Percentiles rank a stretch among this genome's conserved stretches.
These are phyloP conservation scores for Sanguinoderma infundibulare DNA, from an alignment of 1,284 basidiomycete genomes.

Conservation along the genomic window DNA sequence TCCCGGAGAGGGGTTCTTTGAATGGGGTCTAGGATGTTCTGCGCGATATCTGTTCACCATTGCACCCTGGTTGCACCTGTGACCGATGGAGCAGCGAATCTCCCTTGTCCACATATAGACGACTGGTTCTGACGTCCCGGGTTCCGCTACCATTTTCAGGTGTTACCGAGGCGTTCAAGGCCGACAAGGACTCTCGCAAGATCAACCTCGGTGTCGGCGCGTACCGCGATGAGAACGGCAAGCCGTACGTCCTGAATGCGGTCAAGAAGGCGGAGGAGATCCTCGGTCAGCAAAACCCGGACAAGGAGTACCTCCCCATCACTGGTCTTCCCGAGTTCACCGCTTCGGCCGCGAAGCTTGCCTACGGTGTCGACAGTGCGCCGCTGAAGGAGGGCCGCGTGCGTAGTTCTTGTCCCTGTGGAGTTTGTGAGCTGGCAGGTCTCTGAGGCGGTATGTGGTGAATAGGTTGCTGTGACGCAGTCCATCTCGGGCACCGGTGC, in stretches of 20 bases:
- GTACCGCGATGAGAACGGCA: constrained; percentile 93
- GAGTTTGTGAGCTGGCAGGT: constrained; percentile 13
- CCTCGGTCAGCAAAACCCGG: constrained; percentile 69
- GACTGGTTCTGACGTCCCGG: constrained; percentile 8
- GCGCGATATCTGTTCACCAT: background rate
- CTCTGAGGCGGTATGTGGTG: constrained; percentile 9
- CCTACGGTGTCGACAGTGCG: constrained; percentile 85
- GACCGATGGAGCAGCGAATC: background rate
- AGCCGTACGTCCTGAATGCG: constrained; percentile 92
- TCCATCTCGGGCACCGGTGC: constrained; percentile 99
- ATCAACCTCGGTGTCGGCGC: constrained; percentile 98
- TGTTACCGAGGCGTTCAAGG: constrained; percentile 95
- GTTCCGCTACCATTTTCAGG: constrained; percentile 44
- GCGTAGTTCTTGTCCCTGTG: constrained; percentile 37
- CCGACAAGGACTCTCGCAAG: constrained; percentile 88
- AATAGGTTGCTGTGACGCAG: constrained; percentile 89
- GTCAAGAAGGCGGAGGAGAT: constrained; percentile 93
- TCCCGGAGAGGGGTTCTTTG: constrained; percentile 10
- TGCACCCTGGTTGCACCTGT: background rate
- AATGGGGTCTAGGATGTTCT: constrained; percentile 7
- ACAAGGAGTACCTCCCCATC: constrained; percentile 99
- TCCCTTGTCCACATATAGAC: constrained; percentile 3
- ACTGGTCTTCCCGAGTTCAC: constrained; percentile 91
- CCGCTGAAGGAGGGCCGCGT: constrained; percentile 82
- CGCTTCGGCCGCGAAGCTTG: constrained; percentile 88